Percentiles rank a stretch among this genome's conserved stretches.
phyloP scores from a whole-genome alignment of 129 eudicot species.

The Helichrysum umbraculigerum region DNA sequence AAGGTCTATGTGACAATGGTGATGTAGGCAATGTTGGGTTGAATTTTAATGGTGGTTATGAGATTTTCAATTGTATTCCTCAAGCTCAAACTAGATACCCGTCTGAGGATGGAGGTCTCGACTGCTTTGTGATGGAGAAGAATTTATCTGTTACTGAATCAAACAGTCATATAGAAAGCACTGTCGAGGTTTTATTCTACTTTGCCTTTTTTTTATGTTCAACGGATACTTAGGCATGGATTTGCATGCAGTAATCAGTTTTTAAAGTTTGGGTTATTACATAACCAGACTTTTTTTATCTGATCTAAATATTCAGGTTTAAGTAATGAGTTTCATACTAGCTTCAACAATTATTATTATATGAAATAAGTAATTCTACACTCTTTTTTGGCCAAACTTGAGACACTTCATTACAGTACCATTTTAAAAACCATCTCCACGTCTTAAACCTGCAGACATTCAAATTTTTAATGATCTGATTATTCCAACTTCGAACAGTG shows the following conservation, averaged over 20 bases:
- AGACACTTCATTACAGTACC: no score
- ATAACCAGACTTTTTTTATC: no score
- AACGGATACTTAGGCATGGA: background rate
- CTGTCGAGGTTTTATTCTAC: constrained; percentile 49
- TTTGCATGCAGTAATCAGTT: background rate
- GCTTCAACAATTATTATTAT: no score
- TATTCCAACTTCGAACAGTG: no score
- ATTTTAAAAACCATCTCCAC: no score
- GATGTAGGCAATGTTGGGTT: constrained; percentile 44
- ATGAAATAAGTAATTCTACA: no score
- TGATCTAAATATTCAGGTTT: no score
- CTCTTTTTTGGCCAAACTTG: no score
- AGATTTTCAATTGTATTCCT: constrained; percentile 39
- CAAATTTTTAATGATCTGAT: no score
- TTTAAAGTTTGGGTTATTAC: no score
- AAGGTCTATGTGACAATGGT: constrained; percentile 47
- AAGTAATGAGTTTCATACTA: no score
- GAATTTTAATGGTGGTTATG: constrained; percentile 48
- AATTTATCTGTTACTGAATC: constrained; percentile 51
- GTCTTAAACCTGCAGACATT: no score
- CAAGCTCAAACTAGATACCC: constrained; percentile 43
- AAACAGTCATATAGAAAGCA: constrained; percentile 45
- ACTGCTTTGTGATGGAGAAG: constrained; percentile 50
- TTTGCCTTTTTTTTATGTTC: background rate
- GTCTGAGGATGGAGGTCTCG: constrained; percentile 40